These are phyloP conservation scores for Ophiostoma pallidulum DNA, from an alignment of 2,329 filamentous ascomycete species.

Conservation along the genomic window DNA sequence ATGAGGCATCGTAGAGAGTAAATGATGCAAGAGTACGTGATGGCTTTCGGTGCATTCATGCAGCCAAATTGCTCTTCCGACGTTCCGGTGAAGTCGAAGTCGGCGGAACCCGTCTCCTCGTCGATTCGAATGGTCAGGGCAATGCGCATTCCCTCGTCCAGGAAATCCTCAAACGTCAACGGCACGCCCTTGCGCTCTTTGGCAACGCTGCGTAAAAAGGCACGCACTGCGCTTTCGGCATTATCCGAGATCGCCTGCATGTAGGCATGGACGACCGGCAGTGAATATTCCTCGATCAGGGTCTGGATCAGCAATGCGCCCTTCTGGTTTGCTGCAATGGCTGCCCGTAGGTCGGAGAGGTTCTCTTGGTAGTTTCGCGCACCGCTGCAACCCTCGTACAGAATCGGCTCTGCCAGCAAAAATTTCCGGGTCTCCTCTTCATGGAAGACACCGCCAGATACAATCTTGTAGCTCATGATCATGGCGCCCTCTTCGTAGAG, in stretches of 20 bases:
- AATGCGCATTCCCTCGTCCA: constrained; percentile 32
- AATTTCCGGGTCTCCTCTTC: constrained; percentile 64
- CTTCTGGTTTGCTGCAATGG: constrained; percentile 66
- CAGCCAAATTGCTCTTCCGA: constrained; percentile 17
- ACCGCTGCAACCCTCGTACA: constrained; percentile 59
- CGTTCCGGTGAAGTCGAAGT: constrained; percentile 30
- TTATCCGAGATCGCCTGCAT: constrained; percentile 72
- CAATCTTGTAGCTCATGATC: constrained; percentile 59
- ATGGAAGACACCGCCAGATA: constrained; percentile 66
- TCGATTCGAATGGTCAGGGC: constrained; percentile 25
- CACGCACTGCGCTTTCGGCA: constrained; percentile 62
- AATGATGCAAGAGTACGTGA: constrained; percentile 26
- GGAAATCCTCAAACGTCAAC: constrained; percentile 27
- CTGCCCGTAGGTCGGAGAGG: constrained; percentile 64
- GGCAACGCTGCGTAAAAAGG: constrained; percentile 55
- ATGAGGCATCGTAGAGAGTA: constrained; percentile 30
- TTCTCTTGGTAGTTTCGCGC: constrained; percentile 64
- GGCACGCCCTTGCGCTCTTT: constrained; percentile 35
- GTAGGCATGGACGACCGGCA: constrained; percentile 60
- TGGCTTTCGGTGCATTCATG: constrained; percentile 14
- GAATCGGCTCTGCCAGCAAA: constrained; percentile 55
- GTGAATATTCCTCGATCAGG: constrained; percentile 64
- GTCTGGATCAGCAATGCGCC: constrained; percentile 62
- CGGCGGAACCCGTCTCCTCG: constrained; percentile 21
- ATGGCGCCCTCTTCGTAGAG: constrained; percentile 56